Percentiles rank a stretch among this genome's conserved stretches.
Conservation (phyloP, 2,329 filamentous ascomycete species). For the Malbranchea zuffiana region DNA sequence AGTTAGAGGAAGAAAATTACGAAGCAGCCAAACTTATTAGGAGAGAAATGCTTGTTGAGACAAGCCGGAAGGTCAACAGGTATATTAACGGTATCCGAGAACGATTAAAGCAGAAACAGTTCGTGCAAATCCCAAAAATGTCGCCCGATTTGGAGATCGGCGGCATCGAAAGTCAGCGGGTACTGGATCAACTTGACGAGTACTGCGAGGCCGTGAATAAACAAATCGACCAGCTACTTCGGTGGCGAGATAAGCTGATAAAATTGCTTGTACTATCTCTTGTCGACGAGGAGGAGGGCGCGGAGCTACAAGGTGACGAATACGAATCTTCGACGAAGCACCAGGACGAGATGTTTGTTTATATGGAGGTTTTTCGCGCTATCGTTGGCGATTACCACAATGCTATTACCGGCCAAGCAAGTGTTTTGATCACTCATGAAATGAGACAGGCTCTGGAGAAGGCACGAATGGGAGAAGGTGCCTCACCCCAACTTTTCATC, state of each 20-base stretch:
- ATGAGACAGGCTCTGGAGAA: constrained; percentile 49
- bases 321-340: constrained; percentile 76
- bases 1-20: constrained; percentile 61
- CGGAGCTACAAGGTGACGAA: constrained; percentile 76
- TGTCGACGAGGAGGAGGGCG: constrained; percentile 68
- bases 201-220: constrained; percentile 57
- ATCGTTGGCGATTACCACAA: constrained; percentile 68
- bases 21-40: constrained; percentile 67
- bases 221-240: constrained; percentile 59
- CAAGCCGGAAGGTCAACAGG: constrained; percentile 47
- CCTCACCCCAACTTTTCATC: constrained; percentile 55
- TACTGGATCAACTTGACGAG: constrained; percentile 55
- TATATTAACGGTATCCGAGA: constrained; percentile 54
- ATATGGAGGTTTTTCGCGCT: constrained; percentile 66
- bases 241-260: constrained; percentile 64
- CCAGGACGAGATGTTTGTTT: constrained; percentile 81
- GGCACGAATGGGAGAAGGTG: constrained; percentile 55
- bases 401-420: constrained; percentile 65
- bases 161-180: constrained; percentile 61
- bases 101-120: constrained; percentile 43
- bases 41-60: constrained; percentile 60
- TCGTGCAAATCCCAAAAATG: constrained; percentile 55
- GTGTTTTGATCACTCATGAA: constrained; percentile 64
- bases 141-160: constrained; percentile 41
- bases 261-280: constrained; percentile 62